A percentile compares a stretch with the other conserved stretches of the same genome.
These are phyloP conservation scores for Penium margaritaceum DNA, from an alignment of 139 green algal genomes.

Conservation along the genomic window DNA sequence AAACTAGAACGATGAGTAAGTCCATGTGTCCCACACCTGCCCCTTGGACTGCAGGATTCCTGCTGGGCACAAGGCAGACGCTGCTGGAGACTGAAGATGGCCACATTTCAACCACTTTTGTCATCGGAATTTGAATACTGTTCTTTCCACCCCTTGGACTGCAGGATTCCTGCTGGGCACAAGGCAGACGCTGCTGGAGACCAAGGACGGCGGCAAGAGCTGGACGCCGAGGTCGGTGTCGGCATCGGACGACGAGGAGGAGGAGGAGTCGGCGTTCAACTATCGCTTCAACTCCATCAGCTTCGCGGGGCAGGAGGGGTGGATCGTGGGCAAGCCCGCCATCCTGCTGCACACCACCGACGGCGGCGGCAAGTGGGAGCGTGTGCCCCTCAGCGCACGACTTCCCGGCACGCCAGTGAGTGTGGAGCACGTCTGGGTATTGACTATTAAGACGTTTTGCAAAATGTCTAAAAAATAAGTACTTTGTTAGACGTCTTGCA, in stretches of 20 bases:
- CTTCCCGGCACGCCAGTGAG: constrained; percentile 66
- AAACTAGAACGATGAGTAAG: no score
- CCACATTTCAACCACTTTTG: background rate
- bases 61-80: constrained; percentile 91
- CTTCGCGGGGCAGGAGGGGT: constrained; percentile 92
- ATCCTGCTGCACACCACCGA: constrained; percentile 95
- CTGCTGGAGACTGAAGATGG: constrained; percentile 93
- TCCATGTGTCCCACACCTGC: no score
- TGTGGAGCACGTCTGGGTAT: no score
- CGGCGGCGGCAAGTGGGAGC: constrained; percentile 86
- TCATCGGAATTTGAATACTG: no score
- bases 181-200: constrained; percentile 93
- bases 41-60: constrained; percentile 59
- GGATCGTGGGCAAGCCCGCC: constrained; percentile 96
- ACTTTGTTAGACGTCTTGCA: no score
- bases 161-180: constrained; percentile 87
- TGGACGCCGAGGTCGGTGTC: constrained; percentile 70
- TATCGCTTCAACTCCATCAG: constrained; percentile 92
- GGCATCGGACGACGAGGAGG: constrained; percentile 66
- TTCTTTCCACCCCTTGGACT: background rate
- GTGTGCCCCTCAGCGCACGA: constrained; percentile 84
- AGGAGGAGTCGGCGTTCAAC: constrained; percentile 78
- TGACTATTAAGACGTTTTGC: no score
- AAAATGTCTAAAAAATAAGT: no score
- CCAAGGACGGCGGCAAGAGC: constrained; percentile 85